These are phyloP conservation scores for Mucor indicus DNA, from an alignment of 371 early-diverging fungal species.

Conservation along the genomic window DNA sequence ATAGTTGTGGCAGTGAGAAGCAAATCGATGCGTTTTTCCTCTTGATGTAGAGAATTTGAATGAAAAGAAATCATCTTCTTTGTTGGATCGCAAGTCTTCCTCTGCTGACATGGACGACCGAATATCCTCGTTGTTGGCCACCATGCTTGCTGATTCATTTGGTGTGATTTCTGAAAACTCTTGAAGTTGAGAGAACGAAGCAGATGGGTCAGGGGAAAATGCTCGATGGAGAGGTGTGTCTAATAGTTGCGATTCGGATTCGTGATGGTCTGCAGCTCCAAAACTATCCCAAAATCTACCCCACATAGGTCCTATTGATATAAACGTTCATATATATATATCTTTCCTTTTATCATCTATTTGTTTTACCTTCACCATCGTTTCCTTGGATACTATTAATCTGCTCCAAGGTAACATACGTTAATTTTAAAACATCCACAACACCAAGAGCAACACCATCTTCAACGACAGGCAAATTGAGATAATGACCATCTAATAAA, in stretches of 20 bases:
- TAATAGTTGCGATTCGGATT: constrained; percentile 35
- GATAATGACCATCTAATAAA: constrained; percentile 65
- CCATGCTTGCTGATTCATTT: constrained; percentile 52
- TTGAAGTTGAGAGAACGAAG: constrained; percentile 30
- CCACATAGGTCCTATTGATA: constrained; percentile 47
- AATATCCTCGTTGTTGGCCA: constrained; percentile 35
- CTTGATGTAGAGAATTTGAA: constrained; percentile 38
- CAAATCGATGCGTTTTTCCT: constrained; percentile 38
- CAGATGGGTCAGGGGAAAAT: constrained; percentile 41
- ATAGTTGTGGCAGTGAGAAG: constrained; percentile 21
- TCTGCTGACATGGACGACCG: constrained; percentile 50
- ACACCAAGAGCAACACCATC: constrained; percentile 71
- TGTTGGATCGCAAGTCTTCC: neutral
- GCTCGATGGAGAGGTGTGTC: constrained; percentile 31
- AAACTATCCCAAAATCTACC: constrained; percentile 51
- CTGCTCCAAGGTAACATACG: constrained; percentile 70
- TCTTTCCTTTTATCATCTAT: neutral
- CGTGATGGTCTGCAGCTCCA: constrained; percentile 31
- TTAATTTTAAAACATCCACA: constrained; percentile 88
- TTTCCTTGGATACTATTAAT: constrained; percentile 43
- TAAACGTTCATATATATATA: neutral
- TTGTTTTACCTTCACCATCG: constrained; percentile 21
- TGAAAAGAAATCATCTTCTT: constrained; percentile 25
- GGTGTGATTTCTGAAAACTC: constrained; percentile 46
- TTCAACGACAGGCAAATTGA: constrained; percentile 87